A percentile compares a stretch with the other conserved stretches of the same genome.
These are phyloP conservation scores for Cryphonectria carpinicola DNA, from an alignment of 2,329 filamentous ascomycete genomes.

Conservation along the genomic window DNA sequence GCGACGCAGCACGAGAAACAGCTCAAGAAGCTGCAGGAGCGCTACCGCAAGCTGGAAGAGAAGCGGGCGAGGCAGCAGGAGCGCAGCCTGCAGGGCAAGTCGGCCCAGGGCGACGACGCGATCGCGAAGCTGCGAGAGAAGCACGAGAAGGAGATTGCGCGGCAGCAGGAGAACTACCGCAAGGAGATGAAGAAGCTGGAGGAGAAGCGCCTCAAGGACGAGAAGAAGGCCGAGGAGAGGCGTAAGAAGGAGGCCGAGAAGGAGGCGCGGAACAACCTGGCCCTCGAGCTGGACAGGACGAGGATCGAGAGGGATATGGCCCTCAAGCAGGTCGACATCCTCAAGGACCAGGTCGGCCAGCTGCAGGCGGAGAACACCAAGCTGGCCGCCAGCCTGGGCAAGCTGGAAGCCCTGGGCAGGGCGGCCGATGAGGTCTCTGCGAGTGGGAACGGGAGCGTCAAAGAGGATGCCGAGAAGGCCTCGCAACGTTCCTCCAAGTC, in stretches of 20 bases:
- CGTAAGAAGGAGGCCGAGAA: conserved; percentile 56
- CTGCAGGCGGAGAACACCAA: conserved; percentile 64
- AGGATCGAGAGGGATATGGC: conserved; percentile 57
- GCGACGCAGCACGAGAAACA: conserved; percentile 61
- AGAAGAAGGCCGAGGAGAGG: conserved; percentile 59
- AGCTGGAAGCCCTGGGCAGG: conserved; percentile 35
- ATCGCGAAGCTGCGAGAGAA: conserved; percentile 64
- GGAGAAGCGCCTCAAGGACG: conserved; percentile 64
- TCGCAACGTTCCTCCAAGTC: conserved; percentile 15
- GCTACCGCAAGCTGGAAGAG: conserved; percentile 64
- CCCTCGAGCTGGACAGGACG: conserved; percentile 56
- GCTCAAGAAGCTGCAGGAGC: conserved; percentile 64
- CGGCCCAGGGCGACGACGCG: conserved; percentile 42
- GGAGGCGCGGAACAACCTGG: conserved; percentile 54
- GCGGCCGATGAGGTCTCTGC: not conserved
- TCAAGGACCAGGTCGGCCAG: conserved; percentile 59
- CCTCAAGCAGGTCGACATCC: conserved; percentile 55
- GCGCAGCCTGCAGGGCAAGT: conserved; percentile 44
- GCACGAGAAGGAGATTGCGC: conserved; percentile 65
- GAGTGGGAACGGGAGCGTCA: conserved; percentile 8
- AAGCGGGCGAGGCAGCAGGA: conserved; percentile 62
- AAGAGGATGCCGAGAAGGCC: conserved; percentile 9
- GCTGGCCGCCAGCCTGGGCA: conserved; percentile 59
- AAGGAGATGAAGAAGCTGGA: conserved; percentile 68
- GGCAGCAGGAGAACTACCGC: conserved; percentile 68